A percentile compares a stretch with the other conserved stretches of the same genome.
These are phyloP conservation scores for Malassezia brasiliensis DNA, from an alignment of 1,284 basidiomycete species.

Conservation along the genomic window DNA sequence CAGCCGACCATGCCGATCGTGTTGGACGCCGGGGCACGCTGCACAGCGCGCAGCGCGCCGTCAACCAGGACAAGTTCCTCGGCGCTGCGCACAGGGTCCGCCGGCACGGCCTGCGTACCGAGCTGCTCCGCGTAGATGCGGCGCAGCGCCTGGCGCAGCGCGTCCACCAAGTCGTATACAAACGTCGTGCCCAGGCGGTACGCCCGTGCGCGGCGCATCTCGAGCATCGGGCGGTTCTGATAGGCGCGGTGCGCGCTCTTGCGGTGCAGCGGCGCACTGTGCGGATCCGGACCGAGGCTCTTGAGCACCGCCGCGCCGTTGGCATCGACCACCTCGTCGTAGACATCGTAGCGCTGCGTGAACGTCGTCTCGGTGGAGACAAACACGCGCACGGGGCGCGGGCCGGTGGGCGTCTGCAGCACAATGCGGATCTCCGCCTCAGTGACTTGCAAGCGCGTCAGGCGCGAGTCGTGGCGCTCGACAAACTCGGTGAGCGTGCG, in stretches of 20 bases:
- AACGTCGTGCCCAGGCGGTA: conserved; percentile 97
- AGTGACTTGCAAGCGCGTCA: conserved; percentile 96
- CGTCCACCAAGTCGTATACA: conserved; percentile 93
- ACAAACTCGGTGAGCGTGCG: conserved; percentile 93
- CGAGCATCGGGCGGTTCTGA: conserved; percentile 65
- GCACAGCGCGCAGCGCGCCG: conserved; percentile 78
- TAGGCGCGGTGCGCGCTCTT: conserved; percentile 55
- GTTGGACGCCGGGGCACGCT: conserved; percentile 85
- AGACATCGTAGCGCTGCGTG: conserved; percentile 96
- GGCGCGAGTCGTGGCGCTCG: conserved; percentile 79
- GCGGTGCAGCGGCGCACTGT: conserved; percentile 31
- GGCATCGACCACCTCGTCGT: conserved; percentile 94
- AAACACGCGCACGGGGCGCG: conserved; percentile 84
- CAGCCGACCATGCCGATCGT: conserved; percentile 96
- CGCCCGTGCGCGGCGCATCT: conserved; percentile 98
- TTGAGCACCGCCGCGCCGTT: conserved; percentile 88
- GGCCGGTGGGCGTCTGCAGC: conserved; percentile 79
- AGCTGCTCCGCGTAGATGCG: conserved; percentile 73
- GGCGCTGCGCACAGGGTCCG: conserved; percentile 67
- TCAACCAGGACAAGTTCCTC: conserved; percentile 88
- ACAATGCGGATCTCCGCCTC: conserved; percentile 93
- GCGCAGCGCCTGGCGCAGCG: conserved; percentile 91
- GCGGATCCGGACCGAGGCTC: conserved; percentile 51
- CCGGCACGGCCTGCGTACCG: conserved; percentile 25
- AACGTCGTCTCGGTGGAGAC: conserved; percentile 98